These are phyloP conservation scores for Suillus clintonianus DNA, from an alignment of 768 basidiomycete genomes.

Conservation along the genomic window DNA sequence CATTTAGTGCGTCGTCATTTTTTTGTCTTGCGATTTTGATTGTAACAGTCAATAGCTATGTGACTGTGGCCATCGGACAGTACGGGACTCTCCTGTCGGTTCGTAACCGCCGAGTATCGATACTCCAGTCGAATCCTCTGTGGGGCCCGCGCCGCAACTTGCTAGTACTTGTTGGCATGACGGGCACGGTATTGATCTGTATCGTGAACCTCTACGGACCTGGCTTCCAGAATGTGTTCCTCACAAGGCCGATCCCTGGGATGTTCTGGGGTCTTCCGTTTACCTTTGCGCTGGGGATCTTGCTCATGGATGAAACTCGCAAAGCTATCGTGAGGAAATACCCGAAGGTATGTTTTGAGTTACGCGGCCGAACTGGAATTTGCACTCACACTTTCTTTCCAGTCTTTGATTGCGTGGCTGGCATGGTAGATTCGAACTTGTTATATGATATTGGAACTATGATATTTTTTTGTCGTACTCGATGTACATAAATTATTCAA, in stretches of 20 bases:
- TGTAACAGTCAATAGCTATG: slow-evolving; percentile 27
- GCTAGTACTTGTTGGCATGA: slow-evolving; percentile 34
- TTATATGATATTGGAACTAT: background rate
- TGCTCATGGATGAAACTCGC: slow-evolving; percentile 39
- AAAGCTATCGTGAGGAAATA: slow-evolving; percentile 39
- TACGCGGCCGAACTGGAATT: background rate
- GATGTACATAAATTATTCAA: background rate
- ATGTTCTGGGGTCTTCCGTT: slow-evolving; percentile 44
- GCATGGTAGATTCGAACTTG: slow-evolving; percentile 19
- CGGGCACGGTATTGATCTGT: slow-evolving; percentile 31
- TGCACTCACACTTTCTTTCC: background rate
- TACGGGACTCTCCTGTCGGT: slow-evolving; percentile 25
- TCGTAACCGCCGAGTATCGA: slow-evolving; percentile 32
- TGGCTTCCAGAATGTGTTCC: slow-evolving; percentile 20
- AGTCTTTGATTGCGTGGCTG: slow-evolving; percentile 29
- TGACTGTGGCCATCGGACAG: slow-evolving; percentile 34
- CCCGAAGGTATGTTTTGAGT: slow-evolving; percentile 26
- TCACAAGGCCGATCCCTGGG: slow-evolving; percentile 34
- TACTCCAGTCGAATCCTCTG: slow-evolving; percentile 25
- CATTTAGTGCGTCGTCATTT: slow-evolving; percentile 36
- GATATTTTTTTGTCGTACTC: background rate
- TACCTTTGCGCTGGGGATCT: slow-evolving; percentile 36
- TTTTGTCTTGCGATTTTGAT: background rate
- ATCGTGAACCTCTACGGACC: slow-evolving; percentile 38
- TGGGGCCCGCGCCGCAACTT: slow-evolving; percentile 42